Base-by-base conservation (phyloP, 140 eudicot genomes). In the Cichorium intybus region DNA sequence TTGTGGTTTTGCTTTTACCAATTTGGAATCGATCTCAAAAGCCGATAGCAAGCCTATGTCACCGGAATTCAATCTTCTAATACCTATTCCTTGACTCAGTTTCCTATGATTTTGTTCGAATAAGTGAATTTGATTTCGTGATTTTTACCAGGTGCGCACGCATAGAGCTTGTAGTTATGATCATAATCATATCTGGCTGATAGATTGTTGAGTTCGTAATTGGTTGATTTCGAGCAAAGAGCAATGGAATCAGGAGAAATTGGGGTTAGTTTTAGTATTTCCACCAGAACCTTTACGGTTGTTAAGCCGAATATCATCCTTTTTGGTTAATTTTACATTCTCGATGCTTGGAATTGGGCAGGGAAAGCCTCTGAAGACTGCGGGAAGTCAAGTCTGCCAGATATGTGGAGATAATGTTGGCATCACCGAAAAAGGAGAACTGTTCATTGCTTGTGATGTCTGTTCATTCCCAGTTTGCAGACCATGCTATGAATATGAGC, bases 401-500 rank as follows among this genome's bases (percentile, higher is more conserved):
- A 85, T 81, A 43, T 85, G 92, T 43, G 75, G 81, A 53, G 92
- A 85, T 18, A 76, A 60, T 56, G 83, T 85, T 62, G 94, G 81
- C 56, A 56, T 16, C 12, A 65, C 79, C 24, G 94, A 62, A 24
- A 72, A 74, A 31, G 94, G 88, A 10, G 85, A 79, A 33, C 59
- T 60, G 7, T 82, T 79, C 74, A 71, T 82, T 39, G 94, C 94
- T 16, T 85, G 94, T 64, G 81, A 85, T 70, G 85, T 79, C n/a
- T 85, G 93, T 43, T 71, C 80, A 33, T 84, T 84, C 35, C 91
- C 91, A 7, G 91, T 84, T 31, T 84, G 91, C 74, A 72, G 88
- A 55, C 88, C 83, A 10, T 85, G 93, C 62, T 85, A 85, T 51
- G 93, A 85, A 56, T 85, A 79, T n/a, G 88, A 85, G 72, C 76